Evolutionary conservation across 106 monocot genomes (phyloP).

Genomic region (Amphibolis antarctica): DNA sequence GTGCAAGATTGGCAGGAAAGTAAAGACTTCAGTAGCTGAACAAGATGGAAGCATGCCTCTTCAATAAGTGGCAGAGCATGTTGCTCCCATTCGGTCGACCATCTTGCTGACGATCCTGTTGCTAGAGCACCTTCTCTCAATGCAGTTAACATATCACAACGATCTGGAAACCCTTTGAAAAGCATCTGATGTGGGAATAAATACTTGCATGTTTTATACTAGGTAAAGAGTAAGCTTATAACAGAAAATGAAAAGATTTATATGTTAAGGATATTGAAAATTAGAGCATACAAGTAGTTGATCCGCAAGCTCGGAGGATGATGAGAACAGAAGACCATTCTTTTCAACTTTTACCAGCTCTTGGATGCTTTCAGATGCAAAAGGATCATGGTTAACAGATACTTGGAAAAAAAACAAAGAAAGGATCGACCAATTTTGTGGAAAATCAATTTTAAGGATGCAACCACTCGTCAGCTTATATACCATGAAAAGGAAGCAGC

Average conservation of each 20-base stretch:
- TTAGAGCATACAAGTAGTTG: slow-evolving; percentile 54
- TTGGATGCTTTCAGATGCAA: slow-evolving; percentile 52
- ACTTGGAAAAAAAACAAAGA: neutral
- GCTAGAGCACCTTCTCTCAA: slow-evolving; percentile 44
- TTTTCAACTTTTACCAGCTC: slow-evolving; percentile 73
- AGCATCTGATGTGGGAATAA: slow-evolving; percentile 51
- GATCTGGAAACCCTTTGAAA: slow-evolving; percentile 77
- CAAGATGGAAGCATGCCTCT: slow-evolving; percentile 24
- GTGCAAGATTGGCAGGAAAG: neutral
- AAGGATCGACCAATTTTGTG: neutral
- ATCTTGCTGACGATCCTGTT: slow-evolving; percentile 40
- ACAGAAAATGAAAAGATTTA: neutral
- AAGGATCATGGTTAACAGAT: neutral
- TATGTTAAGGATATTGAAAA: neutral
- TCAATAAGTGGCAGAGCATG: slow-evolving; percentile 57
- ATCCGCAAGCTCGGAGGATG: slow-evolving; percentile 81
- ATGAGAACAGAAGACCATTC: slow-evolving; percentile 88
- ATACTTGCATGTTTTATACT: neutral
- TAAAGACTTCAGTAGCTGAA: too few species aligned
- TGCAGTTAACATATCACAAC: slow-evolving; percentile 40
- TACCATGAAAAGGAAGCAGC: slow-evolving; percentile 89
- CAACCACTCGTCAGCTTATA: neutral
- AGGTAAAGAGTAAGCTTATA: neutral
- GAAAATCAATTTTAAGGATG: neutral
- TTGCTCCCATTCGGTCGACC: slow-evolving; percentile 68